Evolutionary conservation across 2,329 filamentous ascomycete genomes (phyloP).

Genomic region (Hymenotorrendiella dingleyae): DNA sequence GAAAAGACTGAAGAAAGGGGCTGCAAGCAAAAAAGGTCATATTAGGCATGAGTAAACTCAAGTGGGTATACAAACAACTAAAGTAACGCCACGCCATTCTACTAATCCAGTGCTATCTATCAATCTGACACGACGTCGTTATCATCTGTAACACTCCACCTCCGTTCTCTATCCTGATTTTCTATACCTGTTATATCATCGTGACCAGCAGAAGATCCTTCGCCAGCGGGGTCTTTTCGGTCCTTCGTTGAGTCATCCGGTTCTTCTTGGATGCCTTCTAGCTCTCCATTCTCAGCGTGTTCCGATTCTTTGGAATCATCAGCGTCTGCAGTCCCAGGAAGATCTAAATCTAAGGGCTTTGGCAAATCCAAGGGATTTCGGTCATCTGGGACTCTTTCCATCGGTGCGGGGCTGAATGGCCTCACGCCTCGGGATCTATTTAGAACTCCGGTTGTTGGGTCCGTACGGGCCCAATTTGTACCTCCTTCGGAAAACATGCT

Average conservation of each 20-base stretch:
- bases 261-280: conserved; percentile 9
- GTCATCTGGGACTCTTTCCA: conserved; percentile 10
- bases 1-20: too few relatives aligned
- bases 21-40: neutral
- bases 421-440: conserved; percentile 48
- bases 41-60: conserved; percentile 4
- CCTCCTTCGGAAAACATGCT: conserved; percentile 46
- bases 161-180: conserved; percentile 18
- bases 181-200: conserved; percentile 5
- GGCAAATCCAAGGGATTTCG: conserved; percentile 9
- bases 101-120: neutral
- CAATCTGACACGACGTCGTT: conserved; percentile 17
- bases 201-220: too few relatives aligned
- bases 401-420: conserved; percentile 54
- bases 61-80: conserved; percentile 8
- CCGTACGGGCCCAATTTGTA: conserved; percentile 3
- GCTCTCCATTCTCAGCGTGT: neutral
- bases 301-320: conserved; percentile 13
- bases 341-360: conserved; percentile 5
- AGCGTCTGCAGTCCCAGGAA: conserved; percentile 14
- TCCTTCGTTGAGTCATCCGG: neutral
- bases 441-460: conserved; percentile 29
- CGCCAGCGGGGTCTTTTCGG: too few relatives aligned
- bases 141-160: conserved; percentile 30
- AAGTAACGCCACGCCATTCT: neutral